Evolutionary conservation across 306 rosid species (phyloP), one percentile per base, ranked within the genome.

Genomic region (Elaeagnus macrophylla): DNA sequence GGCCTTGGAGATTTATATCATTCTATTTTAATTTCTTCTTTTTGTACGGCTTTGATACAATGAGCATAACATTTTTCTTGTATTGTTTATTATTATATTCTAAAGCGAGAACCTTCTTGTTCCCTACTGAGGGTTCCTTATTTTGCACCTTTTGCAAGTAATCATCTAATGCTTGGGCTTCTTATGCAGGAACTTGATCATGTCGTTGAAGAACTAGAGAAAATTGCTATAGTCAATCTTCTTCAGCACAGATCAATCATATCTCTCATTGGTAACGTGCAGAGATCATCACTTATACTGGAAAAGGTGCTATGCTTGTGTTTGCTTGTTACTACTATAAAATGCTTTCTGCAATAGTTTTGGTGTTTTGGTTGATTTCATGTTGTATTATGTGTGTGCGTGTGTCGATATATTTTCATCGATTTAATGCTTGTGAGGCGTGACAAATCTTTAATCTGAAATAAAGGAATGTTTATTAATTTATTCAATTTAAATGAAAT

Each of bases 221-320:
- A 90, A 70, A 86, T 90, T 74, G 89, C 97, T 39, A 83, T 83
- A 44, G 95, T 90, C 42, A 78, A 90, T 64, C 97, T 90, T 64
- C 88, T 90, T 53, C 95, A 90, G 71, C 86, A 66, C 60, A 70
- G 94, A 72, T 90, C 97, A 47, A 90, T 90, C 54, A 90, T 90
- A 51, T 90, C 97, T 64, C 97, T 90, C 62, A 90, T 90, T 46
- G 97, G 97, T 70, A 86, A 90, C 62, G 95, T 83, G 65, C 95
- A 86, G 80, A 83, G 62, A 71, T 90, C 97, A 15, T 86, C 97
- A 17, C 82, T 81, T 49, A 86, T 90, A 75, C 75, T 90, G 64
- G 97, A 86, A 74, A 86, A 83, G 95, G 97, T 90, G 69, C 45
- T 69, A n/a, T n/a, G 62, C 61, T 41, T 66, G 38, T 43, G 42